phyloP scores from a whole-genome alignment of 139 green algal species.

The Zygnema cylindricum region DNA sequence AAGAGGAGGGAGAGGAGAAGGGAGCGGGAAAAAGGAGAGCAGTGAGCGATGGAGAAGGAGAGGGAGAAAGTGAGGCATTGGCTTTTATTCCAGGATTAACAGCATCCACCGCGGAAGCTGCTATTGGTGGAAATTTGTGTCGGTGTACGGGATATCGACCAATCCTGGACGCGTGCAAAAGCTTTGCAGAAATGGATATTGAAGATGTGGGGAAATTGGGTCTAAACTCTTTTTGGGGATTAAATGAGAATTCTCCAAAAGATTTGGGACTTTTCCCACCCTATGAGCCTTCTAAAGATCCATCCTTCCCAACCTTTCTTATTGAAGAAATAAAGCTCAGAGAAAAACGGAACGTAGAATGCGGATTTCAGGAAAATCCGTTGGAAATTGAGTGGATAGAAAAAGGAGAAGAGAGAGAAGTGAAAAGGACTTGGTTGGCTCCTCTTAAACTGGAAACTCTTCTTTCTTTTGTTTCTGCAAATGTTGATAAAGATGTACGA shows the following conservation, averaged over 20 bases:
- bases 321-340: slow-evolving; percentile 3
- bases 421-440: slow-evolving; percentile 6
- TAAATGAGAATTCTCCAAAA: not conserved
- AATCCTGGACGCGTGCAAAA: slow-evolving; percentile 72
- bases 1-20: too few species aligned
- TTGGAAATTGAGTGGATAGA: not conserved
- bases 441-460: slow-evolving; percentile 28
- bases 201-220: slow-evolving; percentile 70
- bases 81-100: not conserved
- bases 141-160: slow-evolving; percentile 82
- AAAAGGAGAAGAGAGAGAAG: not conserved
- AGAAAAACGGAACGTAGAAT: not conserved
- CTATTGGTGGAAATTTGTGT: slow-evolving; percentile 65
- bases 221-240: slow-evolving; percentile 45
- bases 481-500: slow-evolving; percentile 61
- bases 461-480: not conserved
- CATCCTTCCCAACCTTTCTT: slow-evolving; percentile 37
- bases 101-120: slow-evolving; percentile 29
- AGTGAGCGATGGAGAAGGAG: too few species aligned
- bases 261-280: slow-evolving; percentile 32
- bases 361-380: not conserved
- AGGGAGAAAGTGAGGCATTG: too few species aligned
- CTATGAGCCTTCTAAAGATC: slow-evolving; percentile 30
- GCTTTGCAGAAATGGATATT: slow-evolving; percentile 37
- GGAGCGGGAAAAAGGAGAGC: too few species aligned